A percentile compares a stretch with the other conserved stretches of the same genome.
phyloP scores from a whole-genome alignment of 176 grass and related monocot species.

The Eleusine coracana region DNA sequence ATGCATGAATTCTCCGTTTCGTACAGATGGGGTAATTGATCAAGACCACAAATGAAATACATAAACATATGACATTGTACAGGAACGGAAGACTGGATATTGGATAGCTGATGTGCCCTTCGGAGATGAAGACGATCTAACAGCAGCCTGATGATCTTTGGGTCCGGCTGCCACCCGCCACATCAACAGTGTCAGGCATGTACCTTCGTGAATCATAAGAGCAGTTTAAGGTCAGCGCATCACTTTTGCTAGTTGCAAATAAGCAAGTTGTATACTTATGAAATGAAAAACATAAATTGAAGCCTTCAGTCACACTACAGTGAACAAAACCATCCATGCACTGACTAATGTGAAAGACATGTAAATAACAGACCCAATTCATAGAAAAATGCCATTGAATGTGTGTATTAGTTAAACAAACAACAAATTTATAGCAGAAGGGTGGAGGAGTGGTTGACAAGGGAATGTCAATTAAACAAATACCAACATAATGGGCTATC shows the following conservation, averaged over 20 bases:
- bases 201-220: conserved; percentile 55
- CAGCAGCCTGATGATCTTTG: conserved; percentile 71
- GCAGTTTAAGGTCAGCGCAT: conserved; percentile 27
- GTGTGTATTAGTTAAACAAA: not conserved
- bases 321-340: conserved; percentile 3
- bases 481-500: not conserved
- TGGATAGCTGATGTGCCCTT: conserved; percentile 15
- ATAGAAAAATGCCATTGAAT: not conserved
- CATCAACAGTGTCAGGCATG: conserved; percentile 71
- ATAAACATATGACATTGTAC: conserved; percentile 28
- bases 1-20: conserved; percentile 26
- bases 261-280: not conserved
- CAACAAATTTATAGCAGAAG: not conserved
- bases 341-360: not conserved
- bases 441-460: not conserved
- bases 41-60: conserved; percentile 46
- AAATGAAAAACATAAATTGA: conserved; percentile 21
- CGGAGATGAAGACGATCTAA: conserved; percentile 35
- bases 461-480: conserved; percentile 15
- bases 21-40: not conserved
- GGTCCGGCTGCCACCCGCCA: conserved; percentile 53
- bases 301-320: not conserved
- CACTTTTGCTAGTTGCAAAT: conserved; percentile 4
- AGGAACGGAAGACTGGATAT: not conserved
- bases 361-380: not conserved